Conservation (phyloP, 768 basidiomycete species). For the Agaricus subrufescens region DNA sequence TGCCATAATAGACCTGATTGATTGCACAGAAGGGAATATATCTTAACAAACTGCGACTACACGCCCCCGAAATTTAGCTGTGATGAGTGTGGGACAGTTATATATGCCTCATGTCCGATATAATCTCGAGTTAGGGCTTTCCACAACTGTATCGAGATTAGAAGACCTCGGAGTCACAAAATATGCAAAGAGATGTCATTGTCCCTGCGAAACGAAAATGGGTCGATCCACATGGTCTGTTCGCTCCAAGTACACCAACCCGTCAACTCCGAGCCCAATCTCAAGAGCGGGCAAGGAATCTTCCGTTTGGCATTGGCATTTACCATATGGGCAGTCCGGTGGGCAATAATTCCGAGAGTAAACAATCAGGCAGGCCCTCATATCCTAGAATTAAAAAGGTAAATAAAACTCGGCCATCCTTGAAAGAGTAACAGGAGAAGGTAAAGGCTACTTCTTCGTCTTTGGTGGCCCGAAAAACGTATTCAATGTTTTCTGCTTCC, state of each 20-base stretch:
- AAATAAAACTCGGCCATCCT: background rate
- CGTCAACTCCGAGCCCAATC: background rate
- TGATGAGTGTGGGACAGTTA: conserved; percentile 2
- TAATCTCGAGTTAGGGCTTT: background rate
- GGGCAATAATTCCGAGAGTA: background rate
- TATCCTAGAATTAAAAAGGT: background rate
- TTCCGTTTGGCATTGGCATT: background rate
- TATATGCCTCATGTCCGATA: background rate
- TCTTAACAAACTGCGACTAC: background rate
- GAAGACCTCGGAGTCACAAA: background rate
- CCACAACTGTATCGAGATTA: conserved; percentile 1
- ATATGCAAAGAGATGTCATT: background rate
- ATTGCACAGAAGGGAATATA: background rate
- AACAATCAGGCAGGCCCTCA: background rate
- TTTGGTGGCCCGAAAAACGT: conserved; percentile 13
- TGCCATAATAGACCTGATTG: conserved; percentile 1
- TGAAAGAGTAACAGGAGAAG: background rate
- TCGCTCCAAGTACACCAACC: background rate
- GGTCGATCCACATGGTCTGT: background rate
- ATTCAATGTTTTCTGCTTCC: conserved; percentile 7
- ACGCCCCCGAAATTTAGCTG: background rate
- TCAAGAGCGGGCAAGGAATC: background rate
- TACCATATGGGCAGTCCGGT: background rate
- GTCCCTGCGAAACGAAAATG: conserved; percentile 1
- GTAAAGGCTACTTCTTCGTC: conserved; percentile 7